Percentiles rank a stretch among this genome's conserved stretches.
phyloP scores from a whole-genome alignment of 805 yeast genomes.

The Diddensiella transvaalensis region DNA sequence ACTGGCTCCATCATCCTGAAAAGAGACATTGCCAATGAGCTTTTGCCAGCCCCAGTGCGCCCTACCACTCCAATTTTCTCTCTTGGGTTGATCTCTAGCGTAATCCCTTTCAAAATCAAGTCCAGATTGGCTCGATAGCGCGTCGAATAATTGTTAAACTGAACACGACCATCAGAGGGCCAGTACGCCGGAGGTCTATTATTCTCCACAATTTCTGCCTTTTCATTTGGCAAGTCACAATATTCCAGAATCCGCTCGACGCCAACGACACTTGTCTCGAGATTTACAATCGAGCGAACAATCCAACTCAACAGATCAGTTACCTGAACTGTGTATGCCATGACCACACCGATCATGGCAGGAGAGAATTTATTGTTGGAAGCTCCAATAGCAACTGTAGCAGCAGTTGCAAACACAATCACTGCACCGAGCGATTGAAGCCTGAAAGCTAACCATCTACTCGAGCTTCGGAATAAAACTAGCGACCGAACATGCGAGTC shows the following conservation, averaged over 20 bases:
- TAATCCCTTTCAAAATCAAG: constrained; percentile 62
- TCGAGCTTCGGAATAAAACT: constrained; percentile 77
- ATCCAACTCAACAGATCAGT: constrained; percentile 88
- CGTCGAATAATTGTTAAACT: constrained; percentile 67
- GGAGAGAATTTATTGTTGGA: constrained; percentile 55
- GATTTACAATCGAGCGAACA: constrained; percentile 88
- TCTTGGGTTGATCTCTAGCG: constrained; percentile 65
- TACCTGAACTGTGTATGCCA: constrained; percentile 79
- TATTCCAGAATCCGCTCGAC: constrained; percentile 53
- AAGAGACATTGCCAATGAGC: constrained; percentile 73
- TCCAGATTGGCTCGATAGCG: constrained; percentile 65
- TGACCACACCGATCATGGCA: constrained; percentile 85
- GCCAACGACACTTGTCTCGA: constrained; percentile 87
- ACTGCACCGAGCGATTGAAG: constrained; percentile 80
- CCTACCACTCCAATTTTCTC: constrained; percentile 85
- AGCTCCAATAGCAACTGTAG: constrained; percentile 61
- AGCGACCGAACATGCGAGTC: constrained; percentile 78
- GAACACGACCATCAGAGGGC: constrained; percentile 66
- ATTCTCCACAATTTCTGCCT: constrained; percentile 58
- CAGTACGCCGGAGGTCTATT: constrained; percentile 63
- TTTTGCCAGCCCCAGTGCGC: constrained; percentile 85
- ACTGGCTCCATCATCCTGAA: constrained; percentile 55
- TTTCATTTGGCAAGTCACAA: constrained; percentile 49
- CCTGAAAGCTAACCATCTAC: constrained; percentile 90
- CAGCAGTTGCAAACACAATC: constrained; percentile 74